Evolutionary conservation across 2,329 filamentous ascomycete genomes (phyloP).

Genomic region (Cladobotryum mycophilum): DNA sequence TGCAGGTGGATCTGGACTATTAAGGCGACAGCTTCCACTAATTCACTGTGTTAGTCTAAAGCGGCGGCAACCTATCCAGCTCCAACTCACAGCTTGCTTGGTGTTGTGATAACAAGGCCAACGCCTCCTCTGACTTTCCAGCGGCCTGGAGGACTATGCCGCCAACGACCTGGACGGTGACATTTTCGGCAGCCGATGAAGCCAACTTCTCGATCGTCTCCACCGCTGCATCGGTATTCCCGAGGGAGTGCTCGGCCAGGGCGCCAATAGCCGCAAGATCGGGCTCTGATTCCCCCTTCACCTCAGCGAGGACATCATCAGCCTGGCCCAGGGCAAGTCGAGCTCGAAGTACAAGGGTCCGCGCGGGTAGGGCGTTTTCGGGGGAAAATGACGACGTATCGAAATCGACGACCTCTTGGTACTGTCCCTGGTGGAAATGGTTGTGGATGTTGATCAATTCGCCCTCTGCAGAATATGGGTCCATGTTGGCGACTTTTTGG

Average conservation of each 20-base stretch:
- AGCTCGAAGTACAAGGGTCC: conserved; percentile 73
- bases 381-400: conserved; percentile 72
- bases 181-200: conserved; percentile 62
- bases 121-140: conserved; percentile 78
- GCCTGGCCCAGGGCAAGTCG: conserved; percentile 77
- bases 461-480: conserved; percentile 64
- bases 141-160: conserved; percentile 77
- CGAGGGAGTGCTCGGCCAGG: conserved; percentile 60
- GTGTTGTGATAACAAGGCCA: conserved; percentile 73
- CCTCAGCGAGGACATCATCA: conserved; percentile 63
- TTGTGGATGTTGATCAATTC: conserved; percentile 68
- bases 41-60: neutral
- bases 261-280: conserved; percentile 73
- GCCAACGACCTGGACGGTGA: conserved; percentile 71
- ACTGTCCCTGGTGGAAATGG: conserved; percentile 74
- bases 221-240: conserved; percentile 57
- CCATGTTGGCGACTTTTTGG: conserved; percentile 42
- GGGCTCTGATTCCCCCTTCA: conserved; percentile 59
- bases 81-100: conserved; percentile 69
- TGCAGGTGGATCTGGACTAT: conserved; percentile 89
- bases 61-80: neutral
- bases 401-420: conserved; percentile 78
- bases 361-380: conserved; percentile 70
- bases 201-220: conserved; percentile 61
- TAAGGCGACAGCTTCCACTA: conserved; percentile 71